Conservation (phyloP, 1,284 basidiomycete species). For the Pseudozyma flocculosa region DNA sequence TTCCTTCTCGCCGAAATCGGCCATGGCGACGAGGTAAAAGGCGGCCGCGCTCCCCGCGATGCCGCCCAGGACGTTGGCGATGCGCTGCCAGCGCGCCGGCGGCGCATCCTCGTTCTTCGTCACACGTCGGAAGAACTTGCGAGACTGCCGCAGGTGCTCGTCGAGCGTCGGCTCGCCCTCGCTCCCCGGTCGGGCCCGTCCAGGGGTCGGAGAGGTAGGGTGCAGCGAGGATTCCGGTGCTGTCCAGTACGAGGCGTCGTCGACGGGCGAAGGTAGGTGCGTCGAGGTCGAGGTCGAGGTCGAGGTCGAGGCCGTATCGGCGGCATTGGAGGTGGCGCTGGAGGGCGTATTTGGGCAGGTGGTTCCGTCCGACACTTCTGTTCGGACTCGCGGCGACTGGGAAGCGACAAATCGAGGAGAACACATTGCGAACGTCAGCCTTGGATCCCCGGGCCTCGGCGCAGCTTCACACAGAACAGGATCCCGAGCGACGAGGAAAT, state of each 20-base stretch:
- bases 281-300: too few species aligned
- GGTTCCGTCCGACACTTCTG: slow-evolving; percentile 12
- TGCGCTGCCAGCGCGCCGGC: slow-evolving; percentile 8
- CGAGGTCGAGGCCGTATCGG: too few species aligned
- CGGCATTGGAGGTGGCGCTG: background rate
- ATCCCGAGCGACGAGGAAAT: too few species aligned
- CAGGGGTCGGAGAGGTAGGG: slow-evolving; percentile 14
- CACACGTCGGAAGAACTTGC: slow-evolving; percentile 27
- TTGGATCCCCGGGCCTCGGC: too few species aligned
- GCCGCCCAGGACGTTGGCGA: slow-evolving; percentile 17
- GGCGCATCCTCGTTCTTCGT: slow-evolving; percentile 16
- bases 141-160: slow-evolving; percentile 15
- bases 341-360: slow-evolving; percentile 3
- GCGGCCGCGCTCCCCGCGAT: slow-evolving; percentile 6
- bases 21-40: slow-evolving; percentile 24
- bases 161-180: background rate
- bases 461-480: too few species aligned
- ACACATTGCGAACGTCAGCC: too few species aligned
- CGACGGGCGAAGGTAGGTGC: too few species aligned
- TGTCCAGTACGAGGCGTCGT: slow-evolving; percentile 10
- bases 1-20: slow-evolving; percentile 11
- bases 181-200: background rate
- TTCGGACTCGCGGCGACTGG: background rate
- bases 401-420: background rate
- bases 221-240: slow-evolving; percentile 19